Percentiles rank a stretch among this genome's conserved stretches.
Evolutionary conservation across 352 stramenopile genomes (phyloP).

Genomic region (Phytopythium kandeliae): DNA sequence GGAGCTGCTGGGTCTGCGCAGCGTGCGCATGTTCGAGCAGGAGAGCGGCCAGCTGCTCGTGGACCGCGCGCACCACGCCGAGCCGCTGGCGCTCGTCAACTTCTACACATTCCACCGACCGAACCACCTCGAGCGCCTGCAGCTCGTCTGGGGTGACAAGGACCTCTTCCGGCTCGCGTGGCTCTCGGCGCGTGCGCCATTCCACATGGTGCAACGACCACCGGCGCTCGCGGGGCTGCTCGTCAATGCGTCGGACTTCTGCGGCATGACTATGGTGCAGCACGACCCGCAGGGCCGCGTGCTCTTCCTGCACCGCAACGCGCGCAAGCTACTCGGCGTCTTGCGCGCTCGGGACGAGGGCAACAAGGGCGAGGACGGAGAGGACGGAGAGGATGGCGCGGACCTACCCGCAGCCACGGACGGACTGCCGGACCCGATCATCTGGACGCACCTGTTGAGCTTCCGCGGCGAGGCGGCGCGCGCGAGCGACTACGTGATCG

Average conservation of each 20-base stretch:
- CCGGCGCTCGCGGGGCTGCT: not conserved
- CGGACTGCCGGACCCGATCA: slow-evolving; percentile 32
- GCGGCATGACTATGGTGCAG: slow-evolving; percentile 46
- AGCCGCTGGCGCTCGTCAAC: not conserved
- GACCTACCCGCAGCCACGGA: slow-evolving; percentile 10
- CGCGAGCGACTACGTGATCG: slow-evolving; percentile 39
- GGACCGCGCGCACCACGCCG: slow-evolving; percentile 17
- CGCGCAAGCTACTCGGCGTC: not conserved
- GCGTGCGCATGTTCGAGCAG: slow-evolving; percentile 47
- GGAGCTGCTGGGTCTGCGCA: slow-evolving; percentile 36
- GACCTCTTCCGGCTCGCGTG: slow-evolving; percentile 54
- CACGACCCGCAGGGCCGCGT: slow-evolving; percentile 24
- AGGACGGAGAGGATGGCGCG: not conserved
- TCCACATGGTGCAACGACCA: slow-evolving; percentile 45
- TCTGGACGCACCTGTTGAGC: slow-evolving; percentile 63
- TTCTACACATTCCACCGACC: slow-evolving; percentile 10
- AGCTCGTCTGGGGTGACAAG: slow-evolving; percentile 46
- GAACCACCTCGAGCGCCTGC: no score
- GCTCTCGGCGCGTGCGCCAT: slow-evolving; percentile 35
- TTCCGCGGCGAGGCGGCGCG: slow-evolving; percentile 35
- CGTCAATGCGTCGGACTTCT: slow-evolving; percentile 18
- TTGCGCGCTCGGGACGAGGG: no score
- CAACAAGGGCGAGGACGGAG: no score
- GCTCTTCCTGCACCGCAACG: slow-evolving; percentile 11
- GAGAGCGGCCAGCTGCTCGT: slow-evolving; percentile 45